Base-by-base conservation (phyloP, 768 basidiomycete genomes). In the Pleurotus platypus region DNA sequence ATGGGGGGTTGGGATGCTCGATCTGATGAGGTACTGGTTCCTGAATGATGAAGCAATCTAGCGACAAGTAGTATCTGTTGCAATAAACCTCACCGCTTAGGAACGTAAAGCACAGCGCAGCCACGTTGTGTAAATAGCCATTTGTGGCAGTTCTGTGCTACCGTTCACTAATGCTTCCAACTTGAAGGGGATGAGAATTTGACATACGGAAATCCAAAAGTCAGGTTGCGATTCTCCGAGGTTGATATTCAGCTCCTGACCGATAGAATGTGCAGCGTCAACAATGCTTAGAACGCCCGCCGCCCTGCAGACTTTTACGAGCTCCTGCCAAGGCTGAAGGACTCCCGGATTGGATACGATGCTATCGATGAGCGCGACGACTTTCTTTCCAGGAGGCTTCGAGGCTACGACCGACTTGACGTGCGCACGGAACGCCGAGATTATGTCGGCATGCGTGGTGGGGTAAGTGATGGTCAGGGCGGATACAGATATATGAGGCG, bases 201-300 rank as follows among this genome's bases (percentile, higher is more conserved):
- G 22, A 73, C 81, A 20, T 59, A 90, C 89, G 35, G 89, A 86
- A 3, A 87, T 70, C 85, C 86, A 93, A 64, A 92, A 92, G 69
- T 94, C 92, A 8, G 88, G 88, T 50, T 77, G 72, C 0, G 72
- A 69, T 39, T 75, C 71, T 16, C 73, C 76, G 39, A 94, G 63
- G 61, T 91, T 79, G 50, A 91, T 70, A 55, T 81, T 75, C 4
- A 81, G 67, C 64, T 91, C 85, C 66, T 91, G 90, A 0, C 92
- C 92, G 45, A 94, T 81, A 11, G 84, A 83, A 67, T 94, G 92
- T 3, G 92, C 92, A 1, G 81, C 92, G 59, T 94, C 92, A 11
- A 94, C 69, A n/a, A 94, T 61, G 30, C 79, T 86, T 69, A 80
- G 79, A 0, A 86, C 78, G 0, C 82, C 81, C 38, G 85, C 82